phyloP scores from a whole-genome alignment of 2,329 filamentous ascomycete genomes.

The Cladosporium austrohemisphaericum region DNA sequence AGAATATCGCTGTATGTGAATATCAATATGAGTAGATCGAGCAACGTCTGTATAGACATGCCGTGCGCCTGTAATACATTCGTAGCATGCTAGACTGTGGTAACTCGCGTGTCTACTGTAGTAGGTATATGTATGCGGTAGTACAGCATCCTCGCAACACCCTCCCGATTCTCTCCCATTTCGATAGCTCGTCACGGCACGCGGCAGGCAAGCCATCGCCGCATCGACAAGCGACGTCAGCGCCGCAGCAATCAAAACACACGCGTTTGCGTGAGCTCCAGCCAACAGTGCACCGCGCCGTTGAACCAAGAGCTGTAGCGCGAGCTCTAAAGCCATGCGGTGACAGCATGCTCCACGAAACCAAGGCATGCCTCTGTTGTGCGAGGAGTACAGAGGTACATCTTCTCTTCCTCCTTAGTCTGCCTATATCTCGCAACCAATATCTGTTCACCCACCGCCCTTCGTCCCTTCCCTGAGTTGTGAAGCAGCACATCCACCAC shows the following conservation, averaged over 20 bases:
- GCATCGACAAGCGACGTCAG: too few species aligned
- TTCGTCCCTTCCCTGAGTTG: neutral
- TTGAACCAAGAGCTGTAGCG: conserved; percentile 10
- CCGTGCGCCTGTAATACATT: too few species aligned
- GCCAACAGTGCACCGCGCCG: conserved; percentile 1
- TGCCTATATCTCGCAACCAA: neutral
- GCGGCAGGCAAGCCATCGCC: too few species aligned
- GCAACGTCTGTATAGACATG: too few species aligned
- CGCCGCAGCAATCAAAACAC: neutral
- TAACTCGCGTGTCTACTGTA: too few species aligned
- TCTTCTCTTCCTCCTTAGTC: neutral
- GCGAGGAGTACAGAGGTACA: conserved; percentile 6
- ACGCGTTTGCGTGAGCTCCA: neutral
- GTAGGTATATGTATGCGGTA: too few species aligned
- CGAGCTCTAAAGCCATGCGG: conserved; percentile 4
- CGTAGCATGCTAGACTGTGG: too few species aligned
- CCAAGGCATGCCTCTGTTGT: conserved; percentile 4
- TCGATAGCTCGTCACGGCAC: too few species aligned
- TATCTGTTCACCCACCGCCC: neutral
- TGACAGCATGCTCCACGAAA: conserved; percentile 13
- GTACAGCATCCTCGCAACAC: too few species aligned
- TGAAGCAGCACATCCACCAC: neutral
- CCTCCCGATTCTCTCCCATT: too few species aligned
- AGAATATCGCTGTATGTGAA: too few species aligned
- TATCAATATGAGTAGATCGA: too few species aligned